A percentile compares a stretch with the other conserved stretches of the same genome.
These are phyloP conservation scores for Phytophthora kernoviae DNA, from an alignment of 352 stramenopile genomes.

Conservation along the genomic window DNA sequence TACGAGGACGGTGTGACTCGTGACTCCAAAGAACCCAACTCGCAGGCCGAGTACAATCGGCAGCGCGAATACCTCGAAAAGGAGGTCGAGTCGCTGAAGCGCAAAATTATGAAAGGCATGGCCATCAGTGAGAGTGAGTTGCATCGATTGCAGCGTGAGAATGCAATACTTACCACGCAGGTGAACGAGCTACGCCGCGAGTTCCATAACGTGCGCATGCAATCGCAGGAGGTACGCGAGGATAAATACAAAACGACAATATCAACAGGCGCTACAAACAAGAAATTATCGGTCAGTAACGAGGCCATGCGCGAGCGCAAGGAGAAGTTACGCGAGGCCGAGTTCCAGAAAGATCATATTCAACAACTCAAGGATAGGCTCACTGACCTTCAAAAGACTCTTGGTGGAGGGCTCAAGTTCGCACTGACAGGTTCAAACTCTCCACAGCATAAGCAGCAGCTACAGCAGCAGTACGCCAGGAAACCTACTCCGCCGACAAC, in stretches of 20 bases:
- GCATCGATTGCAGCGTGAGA: slow-evolving; percentile 81
- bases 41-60: slow-evolving; percentile 90
- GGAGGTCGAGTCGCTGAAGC: slow-evolving; percentile 89
- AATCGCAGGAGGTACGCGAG: slow-evolving; percentile 64
- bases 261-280: slow-evolving; percentile 26
- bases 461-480: slow-evolving; percentile 25
- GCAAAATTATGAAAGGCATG: slow-evolving; percentile 90
- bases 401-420: slow-evolving; percentile 64
- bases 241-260: slow-evolving; percentile 42
- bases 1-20: slow-evolving; percentile 75
- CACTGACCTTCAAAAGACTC: slow-evolving; percentile 63
- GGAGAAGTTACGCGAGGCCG: slow-evolving; percentile 66
- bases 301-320: slow-evolving; percentile 29
- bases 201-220: slow-evolving; percentile 81
- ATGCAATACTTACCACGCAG: slow-evolving; percentile 79
- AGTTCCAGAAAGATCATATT: slow-evolving; percentile 78
- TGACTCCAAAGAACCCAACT: slow-evolving; percentile 89
- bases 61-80: slow-evolving; percentile 93
- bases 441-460: slow-evolving; percentile 25
- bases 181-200: slow-evolving; percentile 85
- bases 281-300: slow-evolving; percentile 20
- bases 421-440: slow-evolving; percentile 46
- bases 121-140: slow-evolving; percentile 83
- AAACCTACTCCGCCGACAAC: slow-evolving; percentile 41
- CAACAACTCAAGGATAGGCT: slow-evolving; percentile 71